These are phyloP conservation scores for Metschnikowia peoriensis DNA, from an alignment of 805 yeast genomes.

Conservation along the genomic window DNA sequence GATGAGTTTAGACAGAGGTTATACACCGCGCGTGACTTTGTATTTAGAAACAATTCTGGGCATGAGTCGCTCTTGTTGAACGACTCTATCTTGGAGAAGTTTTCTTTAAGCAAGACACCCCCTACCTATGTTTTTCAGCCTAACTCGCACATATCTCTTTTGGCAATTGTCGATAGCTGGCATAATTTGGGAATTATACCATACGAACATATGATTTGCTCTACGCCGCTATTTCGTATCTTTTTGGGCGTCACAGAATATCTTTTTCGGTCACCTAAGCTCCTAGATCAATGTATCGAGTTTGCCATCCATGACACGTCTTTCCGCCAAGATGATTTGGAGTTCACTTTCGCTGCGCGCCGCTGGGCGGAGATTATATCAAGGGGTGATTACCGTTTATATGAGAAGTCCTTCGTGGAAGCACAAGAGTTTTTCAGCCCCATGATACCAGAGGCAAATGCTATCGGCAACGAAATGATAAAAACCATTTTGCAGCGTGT, in stretches of 20 bases:
- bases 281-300: slow-evolving; percentile 75
- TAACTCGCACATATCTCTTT: slow-evolving; percentile 83
- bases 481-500: slow-evolving; percentile 60
- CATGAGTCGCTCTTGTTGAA: slow-evolving; percentile 67
- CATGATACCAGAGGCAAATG: slow-evolving; percentile 85
- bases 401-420: slow-evolving; percentile 67
- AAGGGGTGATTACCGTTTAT: slow-evolving; percentile 70
- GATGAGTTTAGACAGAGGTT: slow-evolving; percentile 60
- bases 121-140: slow-evolving; percentile 62
- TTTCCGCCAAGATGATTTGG: slow-evolving; percentile 87
- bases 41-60: slow-evolving; percentile 64
- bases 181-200: slow-evolving; percentile 80
- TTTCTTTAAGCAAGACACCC: slow-evolving; percentile 70
- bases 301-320: slow-evolving; percentile 65
- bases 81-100: slow-evolving; percentile 74
- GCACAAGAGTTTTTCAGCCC: slow-evolving; percentile 84
- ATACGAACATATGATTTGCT: slow-evolving; percentile 94
- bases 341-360: slow-evolving; percentile 88
- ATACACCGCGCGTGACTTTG: slow-evolving; percentile 63
- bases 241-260: slow-evolving; percentile 94
- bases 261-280: slow-evolving; percentile 77
- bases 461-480: slow-evolving; percentile 92
- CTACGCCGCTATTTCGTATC: slow-evolving; percentile 88
- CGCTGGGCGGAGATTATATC: slow-evolving; percentile 82
- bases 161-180: slow-evolving; percentile 96